Base-by-base conservation (phyloP, 495 filamentous ascomycete genomes). In the Symbiotaphrina buchneri region DNA sequence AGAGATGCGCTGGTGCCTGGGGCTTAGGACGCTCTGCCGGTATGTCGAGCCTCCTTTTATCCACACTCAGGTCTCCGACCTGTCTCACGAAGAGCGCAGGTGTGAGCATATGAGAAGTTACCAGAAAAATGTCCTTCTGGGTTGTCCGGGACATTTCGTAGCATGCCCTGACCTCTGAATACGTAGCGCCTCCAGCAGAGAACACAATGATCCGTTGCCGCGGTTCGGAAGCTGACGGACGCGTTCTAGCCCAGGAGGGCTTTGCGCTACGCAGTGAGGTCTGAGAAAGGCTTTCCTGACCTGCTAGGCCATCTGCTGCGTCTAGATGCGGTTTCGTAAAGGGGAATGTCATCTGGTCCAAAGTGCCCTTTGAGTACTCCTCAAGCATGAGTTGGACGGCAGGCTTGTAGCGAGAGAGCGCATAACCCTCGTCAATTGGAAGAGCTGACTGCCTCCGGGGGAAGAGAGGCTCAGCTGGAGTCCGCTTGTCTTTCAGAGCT, bases 101-200 rank as follows among this genome's bases (percentile, higher is more conserved):
- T 4, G 66, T 80, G 15, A 90, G 55, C 77, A 95, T 91, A 48
- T 97, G 85, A 8, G 68, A 77, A 1, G 80, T 84, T n/a, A 71
- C 74, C 8, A 97, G 63, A 51, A 83, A 84, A n/a, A 93, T 60
- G 40, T 95, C 87, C 25, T 74, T 68, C 33, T 61, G 65, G 36
- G 60, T 65, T 28, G 63, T 42, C 35, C 74, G 61, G 6, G 78
- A 74, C 27, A 85, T 47, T 39, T 97, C 84, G 42, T 95, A 94
- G 53, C 87, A 95, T 13, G 74, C 61, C 31, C 90, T 69, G 5
- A 76, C 56, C 53, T 97, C 87, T 1, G 76, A 74, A 47, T 84
- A 87, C 2, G 84, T 97, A 5, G 90, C 90, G 24, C 87, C 87
- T 21, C 90, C 87, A 13, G 87, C 85, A 69, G 95, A 75, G 48